Evolutionary conservation across 768 basidiomycete species (phyloP), one percentile per base, ranked within the genome.

Genomic region (Russula sp.): DNA sequence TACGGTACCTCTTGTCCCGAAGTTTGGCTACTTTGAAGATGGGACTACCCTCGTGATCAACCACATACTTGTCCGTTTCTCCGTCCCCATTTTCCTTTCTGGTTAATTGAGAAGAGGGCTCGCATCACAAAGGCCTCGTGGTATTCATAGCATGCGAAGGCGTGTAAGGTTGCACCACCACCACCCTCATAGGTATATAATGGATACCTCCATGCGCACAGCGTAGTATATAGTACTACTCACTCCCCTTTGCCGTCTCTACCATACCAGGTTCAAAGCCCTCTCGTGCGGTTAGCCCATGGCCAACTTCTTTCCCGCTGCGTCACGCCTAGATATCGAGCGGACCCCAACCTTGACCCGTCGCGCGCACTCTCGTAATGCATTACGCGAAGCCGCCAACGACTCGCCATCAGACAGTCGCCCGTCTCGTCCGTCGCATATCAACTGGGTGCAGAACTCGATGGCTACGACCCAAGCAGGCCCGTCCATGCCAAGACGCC

Each of bases 241-340:
- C 28, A 34, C 32, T 28, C 59, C 55, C 42, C 59, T 57, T 65
- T 42, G 22, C 59, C 28, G 18, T 44, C 59, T 34, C 44, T 26
- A 44, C 53, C n/a, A 61, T 11, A 38, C 38, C 38, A 38, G 38
- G 50, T 30, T 61, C 65, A 22, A 49, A 28, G 34, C 28, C 22
- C 42, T 53, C 30, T 57, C 62, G 57, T 57, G 62, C 53, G 52
- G 28, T 60, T 50, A 38, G 63, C 58, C 51, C 53, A 67, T 67
- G 66, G 63, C 63, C 16, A 49, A 67, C 44, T 67, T 67, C 50
- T 67, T 67, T 54, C 67, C 67, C 44, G 50, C 67, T 26, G 56
- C 11, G 24, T 67, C 67, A 18, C 59, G 64, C 28, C 13, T 62
- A 22, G 67, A 66, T 44, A 55, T 51, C 26, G 67, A 67, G 51